phyloP scores from a whole-genome alignment of 192 early-diverging fungal genomes.

The Blastocladiella britannica region DNA sequence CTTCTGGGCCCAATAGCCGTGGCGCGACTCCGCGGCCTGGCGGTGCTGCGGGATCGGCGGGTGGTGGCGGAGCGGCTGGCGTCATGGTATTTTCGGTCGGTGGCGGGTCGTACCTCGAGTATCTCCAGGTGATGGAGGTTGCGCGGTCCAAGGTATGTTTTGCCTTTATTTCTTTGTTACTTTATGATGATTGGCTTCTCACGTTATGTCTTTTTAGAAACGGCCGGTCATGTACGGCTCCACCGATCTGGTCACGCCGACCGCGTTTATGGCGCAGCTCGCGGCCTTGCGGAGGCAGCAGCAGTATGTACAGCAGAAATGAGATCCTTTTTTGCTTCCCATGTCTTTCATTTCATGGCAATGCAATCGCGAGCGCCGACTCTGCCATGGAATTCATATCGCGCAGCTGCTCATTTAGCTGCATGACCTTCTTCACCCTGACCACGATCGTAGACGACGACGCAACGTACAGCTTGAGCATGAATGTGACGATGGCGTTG shows the following conservation, averaged over 20 bases:
- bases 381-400: too few relatives aligned
- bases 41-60: too few relatives aligned
- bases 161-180: background rate
- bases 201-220: slow-evolving; percentile 1
- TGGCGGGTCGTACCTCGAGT: slow-evolving; percentile 95
- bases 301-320: slow-evolving; percentile 5
- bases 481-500: too few relatives aligned
- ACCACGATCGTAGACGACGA: too few relatives aligned
- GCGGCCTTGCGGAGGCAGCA: slow-evolving; percentile 29
- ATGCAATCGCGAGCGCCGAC: too few relatives aligned
- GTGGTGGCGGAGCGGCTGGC: slow-evolving; percentile 16
- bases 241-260: slow-evolving; percentile 68
- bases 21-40: too few relatives aligned
- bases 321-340: too few relatives aligned
- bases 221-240: slow-evolving; percentile 77
- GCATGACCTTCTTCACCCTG: too few relatives aligned
- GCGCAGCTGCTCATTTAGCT: too few relatives aligned
- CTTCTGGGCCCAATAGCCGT: too few relatives aligned
- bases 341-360: too few relatives aligned
- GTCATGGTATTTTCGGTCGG: slow-evolving; percentile 95
- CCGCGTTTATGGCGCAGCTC: slow-evolving; percentile 61
- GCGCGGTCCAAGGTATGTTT: slow-evolving; percentile 30
- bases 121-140: slow-evolving; percentile 84
- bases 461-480: too few relatives aligned
- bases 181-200: background rate